Percentiles rank a stretch among this genome's conserved stretches.
These are phyloP conservation scores for Petunia secreta DNA, from an alignment of 257 asterid species.

Conservation along the genomic window DNA sequence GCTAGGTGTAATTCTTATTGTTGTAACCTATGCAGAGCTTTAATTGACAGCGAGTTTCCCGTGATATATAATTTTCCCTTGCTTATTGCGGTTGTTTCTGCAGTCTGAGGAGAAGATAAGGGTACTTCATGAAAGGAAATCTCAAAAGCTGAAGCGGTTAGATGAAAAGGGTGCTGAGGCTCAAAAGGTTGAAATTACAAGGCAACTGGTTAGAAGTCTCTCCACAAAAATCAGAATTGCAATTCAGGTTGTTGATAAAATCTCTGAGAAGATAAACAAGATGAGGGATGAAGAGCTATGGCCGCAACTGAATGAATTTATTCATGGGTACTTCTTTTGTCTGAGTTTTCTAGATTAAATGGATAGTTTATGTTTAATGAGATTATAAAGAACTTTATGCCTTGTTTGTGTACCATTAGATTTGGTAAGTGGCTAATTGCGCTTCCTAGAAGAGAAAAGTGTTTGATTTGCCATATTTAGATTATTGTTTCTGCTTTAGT, in stretches of 20 bases:
- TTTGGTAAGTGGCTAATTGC: not conserved
- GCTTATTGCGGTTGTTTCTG: constrained; percentile 23
- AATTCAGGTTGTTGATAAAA: constrained; percentile 90
- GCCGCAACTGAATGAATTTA: constrained; percentile 85
- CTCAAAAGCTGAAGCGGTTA: constrained; percentile 65
- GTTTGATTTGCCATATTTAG: constrained; percentile 13
- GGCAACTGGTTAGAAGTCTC: constrained; percentile 70
- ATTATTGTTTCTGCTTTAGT: not conserved
- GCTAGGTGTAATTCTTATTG: not conserved
- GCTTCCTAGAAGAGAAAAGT: constrained; percentile 12
- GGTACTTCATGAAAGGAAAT: constrained; percentile 70
- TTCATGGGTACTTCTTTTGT: constrained; percentile 68
- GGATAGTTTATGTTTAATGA: constrained; percentile 1
- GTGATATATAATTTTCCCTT: not conserved
- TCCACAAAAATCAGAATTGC: constrained; percentile 89
- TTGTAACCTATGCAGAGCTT: not conserved
- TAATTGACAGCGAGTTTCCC: not conserved
- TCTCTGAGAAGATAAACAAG: constrained; percentile 78
- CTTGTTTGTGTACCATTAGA: not conserved
- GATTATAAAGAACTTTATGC: not conserved
- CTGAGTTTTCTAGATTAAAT: not conserved
- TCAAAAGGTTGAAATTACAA: constrained; percentile 71
- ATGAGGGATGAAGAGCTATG: constrained; percentile 92
- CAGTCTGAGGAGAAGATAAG: constrained; percentile 97
- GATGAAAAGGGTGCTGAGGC: constrained; percentile 91